Evolutionary conservation across 2,329 filamentous ascomycete species (phyloP).

Genomic region (Sclerotinia sclerotiorum): DNA sequence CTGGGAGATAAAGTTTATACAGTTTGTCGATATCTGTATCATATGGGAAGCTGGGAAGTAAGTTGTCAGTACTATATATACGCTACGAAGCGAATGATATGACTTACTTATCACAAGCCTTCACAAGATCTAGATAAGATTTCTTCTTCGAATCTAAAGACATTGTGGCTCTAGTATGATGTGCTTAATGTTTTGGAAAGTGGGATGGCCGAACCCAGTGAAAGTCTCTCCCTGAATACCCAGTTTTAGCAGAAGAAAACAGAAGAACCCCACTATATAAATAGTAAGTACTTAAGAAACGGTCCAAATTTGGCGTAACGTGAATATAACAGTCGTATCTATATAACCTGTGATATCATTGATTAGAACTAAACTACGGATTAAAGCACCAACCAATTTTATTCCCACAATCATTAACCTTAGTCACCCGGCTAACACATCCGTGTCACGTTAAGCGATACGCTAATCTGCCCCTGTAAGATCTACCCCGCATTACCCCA

Average conservation of each 20-base stretch:
- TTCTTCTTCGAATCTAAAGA: constrained; percentile 8
- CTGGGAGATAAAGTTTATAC: constrained; percentile 49
- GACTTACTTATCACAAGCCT: constrained; percentile 46
- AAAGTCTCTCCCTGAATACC: background rate
- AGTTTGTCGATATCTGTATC: constrained; percentile 30
- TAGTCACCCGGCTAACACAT: background rate
- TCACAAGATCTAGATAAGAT: constrained; percentile 44
- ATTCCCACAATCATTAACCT: background rate
- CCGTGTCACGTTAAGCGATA: background rate
- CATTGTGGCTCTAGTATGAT: background rate
- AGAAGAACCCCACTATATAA: background rate
- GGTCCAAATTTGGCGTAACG: background rate
- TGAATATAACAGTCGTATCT: background rate
- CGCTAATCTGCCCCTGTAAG: background rate
- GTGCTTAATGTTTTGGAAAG: background rate
- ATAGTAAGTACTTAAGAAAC: background rate
- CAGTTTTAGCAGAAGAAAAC: background rate
- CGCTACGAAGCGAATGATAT: background rate
- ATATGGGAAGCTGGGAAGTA: constrained; percentile 23
- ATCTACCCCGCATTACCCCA: constrained; percentile 12
- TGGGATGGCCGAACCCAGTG: background rate
- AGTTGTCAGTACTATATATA: background rate
- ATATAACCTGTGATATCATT: background rate
- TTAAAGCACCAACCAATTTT: background rate
- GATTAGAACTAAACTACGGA: too few species aligned